Percentiles rank a stretch among this genome's conserved stretches.
These are phyloP conservation scores for Diversispora eburnea DNA, from an alignment of 192 early-diverging fungal genomes.

Conservation along the genomic window DNA sequence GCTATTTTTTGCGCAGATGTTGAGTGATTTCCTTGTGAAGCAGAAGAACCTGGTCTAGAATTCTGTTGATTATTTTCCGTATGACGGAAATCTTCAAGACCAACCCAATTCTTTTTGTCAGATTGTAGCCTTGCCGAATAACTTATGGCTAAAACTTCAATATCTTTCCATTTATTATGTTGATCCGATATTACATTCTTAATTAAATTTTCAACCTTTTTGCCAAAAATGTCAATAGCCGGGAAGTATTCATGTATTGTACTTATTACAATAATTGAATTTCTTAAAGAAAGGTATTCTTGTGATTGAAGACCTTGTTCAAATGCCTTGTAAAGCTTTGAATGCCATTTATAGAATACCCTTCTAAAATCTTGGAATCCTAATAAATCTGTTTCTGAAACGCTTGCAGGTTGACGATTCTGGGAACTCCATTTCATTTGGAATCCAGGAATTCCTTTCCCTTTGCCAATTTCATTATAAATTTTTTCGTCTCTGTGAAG, in stretches of 20 bases:
- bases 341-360: slow-evolving; percentile 73
- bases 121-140: slow-evolving; percentile 46
- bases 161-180: slow-evolving; percentile 58
- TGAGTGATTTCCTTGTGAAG: not conserved
- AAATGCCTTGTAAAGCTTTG: slow-evolving; percentile 44
- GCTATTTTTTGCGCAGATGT: not conserved
- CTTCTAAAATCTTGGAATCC: slow-evolving; percentile 59
- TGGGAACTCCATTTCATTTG: slow-evolving; percentile 58
- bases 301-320: slow-evolving; percentile 46
- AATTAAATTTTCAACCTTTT: slow-evolving; percentile 41
- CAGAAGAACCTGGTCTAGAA: not conserved
- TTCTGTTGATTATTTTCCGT: too few relatives aligned
- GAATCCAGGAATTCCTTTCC: slow-evolving; percentile 63
- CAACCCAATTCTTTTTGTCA: slow-evolving; percentile 23
- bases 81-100: not conserved
- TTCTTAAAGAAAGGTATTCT: slow-evolving; percentile 72
- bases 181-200: slow-evolving; percentile 34
- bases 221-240: slow-evolving; percentile 51
- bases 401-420: slow-evolving; percentile 30
- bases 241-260: slow-evolving; percentile 63
- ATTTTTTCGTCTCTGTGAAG: slow-evolving; percentile 53
- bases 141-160: slow-evolving; percentile 64
- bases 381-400: slow-evolving; percentile 48
- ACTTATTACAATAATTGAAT: slow-evolving; percentile 69
- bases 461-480: slow-evolving; percentile 56